A percentile compares a stretch with the other conserved stretches of the same genome.
phyloP scores from a whole-genome alignment of 257 asterid species.

The Solanum etuberosum region DNA sequence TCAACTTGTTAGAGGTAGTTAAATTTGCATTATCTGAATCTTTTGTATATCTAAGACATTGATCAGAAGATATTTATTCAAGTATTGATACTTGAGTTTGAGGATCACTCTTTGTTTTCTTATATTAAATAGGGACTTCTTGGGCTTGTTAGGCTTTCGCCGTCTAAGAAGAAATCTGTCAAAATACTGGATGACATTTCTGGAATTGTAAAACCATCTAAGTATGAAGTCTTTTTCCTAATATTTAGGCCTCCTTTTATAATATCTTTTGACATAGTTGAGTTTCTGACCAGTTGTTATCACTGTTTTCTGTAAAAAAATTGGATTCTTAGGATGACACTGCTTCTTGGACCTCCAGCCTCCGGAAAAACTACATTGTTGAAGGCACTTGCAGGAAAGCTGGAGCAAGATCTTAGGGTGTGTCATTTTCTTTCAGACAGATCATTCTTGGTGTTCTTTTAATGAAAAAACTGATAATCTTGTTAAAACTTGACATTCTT shows the following conservation, averaged over 20 bases:
- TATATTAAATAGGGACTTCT: slow-evolving; percentile 37
- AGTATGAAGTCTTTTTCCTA: slow-evolving; percentile 28
- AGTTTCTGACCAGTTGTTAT: slow-evolving; percentile 14
- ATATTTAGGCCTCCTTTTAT: background rate
- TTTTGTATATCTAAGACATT: background rate
- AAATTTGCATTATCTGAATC: background rate
- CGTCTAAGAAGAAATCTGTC: slow-evolving; percentile 52
- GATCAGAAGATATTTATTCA: background rate
- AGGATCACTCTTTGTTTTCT: background rate
- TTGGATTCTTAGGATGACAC: slow-evolving; percentile 51
- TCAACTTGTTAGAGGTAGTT: slow-evolving; percentile 54
- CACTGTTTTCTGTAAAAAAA: background rate
- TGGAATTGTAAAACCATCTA: slow-evolving; percentile 78
- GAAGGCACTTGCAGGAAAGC: slow-evolving; percentile 74
- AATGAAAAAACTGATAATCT: background rate
- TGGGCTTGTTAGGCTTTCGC: slow-evolving; percentile 37
- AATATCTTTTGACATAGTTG: slow-evolving; percentile 1
- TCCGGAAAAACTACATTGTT: slow-evolving; percentile 79
- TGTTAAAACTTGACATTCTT: background rate
- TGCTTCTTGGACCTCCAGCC: slow-evolving; percentile 96
- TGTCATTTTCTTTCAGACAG: background rate
- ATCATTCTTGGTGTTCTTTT: background rate
- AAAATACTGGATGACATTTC: slow-evolving; percentile 63
- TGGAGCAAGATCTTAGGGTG: slow-evolving; percentile 56
- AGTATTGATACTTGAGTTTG: background rate